Evolutionary conservation across 257 asterid species (phyloP).

Genomic region (Ehretia macrophylla): DNA sequence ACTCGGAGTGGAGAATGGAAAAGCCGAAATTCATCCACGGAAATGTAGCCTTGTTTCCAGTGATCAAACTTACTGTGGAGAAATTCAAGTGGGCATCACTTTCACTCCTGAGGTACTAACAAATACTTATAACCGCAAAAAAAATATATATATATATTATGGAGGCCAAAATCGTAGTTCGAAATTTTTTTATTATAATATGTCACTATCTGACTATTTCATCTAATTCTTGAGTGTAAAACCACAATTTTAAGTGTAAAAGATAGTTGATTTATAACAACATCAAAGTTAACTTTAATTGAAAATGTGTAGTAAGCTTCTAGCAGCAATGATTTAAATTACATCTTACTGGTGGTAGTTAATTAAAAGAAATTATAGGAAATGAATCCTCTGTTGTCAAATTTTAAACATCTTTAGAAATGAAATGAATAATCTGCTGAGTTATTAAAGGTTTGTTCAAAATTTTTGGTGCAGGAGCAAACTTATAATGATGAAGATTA

Average conservation of each 20-base stretch:
- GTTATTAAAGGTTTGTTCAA: neutral
- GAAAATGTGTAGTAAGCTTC: neutral
- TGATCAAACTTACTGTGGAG: conserved; percentile 48
- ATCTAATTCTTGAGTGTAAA: too few relatives aligned
- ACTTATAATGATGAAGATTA: conserved; percentile 9
- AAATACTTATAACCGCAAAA: too few relatives aligned
- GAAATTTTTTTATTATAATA: too few relatives aligned
- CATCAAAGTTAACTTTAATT: neutral
- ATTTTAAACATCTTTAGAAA: neutral
- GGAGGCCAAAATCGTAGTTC: too few relatives aligned
- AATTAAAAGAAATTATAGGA: too few relatives aligned
- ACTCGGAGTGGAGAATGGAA: conserved; percentile 53
- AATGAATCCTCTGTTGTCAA: too few relatives aligned
- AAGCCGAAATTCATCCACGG: conserved; percentile 40
- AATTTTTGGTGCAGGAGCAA: conserved; percentile 12
- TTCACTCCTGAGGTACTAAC: conserved; percentile 40
- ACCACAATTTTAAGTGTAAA: too few relatives aligned
- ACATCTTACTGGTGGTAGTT: too few relatives aligned
- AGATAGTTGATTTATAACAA: neutral
- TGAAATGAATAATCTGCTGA: too few relatives aligned
- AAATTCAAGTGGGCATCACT: conserved; percentile 56
- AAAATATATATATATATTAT: neutral
- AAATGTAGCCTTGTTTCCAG: conserved; percentile 46
- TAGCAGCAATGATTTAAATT: too few relatives aligned
- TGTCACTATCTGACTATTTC: too few relatives aligned